A percentile compares a stretch with the other conserved stretches of the same genome.
Conservation (phyloP, 2,329 filamentous ascomycete species). For the Alternaria brassicae region DNA sequence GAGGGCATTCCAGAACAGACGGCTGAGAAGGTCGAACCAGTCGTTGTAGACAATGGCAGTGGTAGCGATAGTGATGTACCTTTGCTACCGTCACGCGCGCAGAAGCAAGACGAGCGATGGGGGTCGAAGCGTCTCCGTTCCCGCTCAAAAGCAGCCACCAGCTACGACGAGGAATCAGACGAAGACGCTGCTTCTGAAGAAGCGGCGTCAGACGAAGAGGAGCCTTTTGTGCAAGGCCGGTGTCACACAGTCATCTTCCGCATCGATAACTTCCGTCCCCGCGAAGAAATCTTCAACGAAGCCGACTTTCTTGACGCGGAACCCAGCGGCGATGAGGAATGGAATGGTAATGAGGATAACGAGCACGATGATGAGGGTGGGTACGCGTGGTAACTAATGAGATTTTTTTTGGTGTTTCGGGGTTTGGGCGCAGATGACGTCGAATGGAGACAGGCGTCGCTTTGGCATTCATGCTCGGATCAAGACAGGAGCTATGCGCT, state of each 20-base stretch:
- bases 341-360: constrained; percentile 64
- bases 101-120: constrained; percentile 38
- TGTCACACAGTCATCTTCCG: constrained; percentile 74
- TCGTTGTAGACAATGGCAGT: constrained; percentile 5
- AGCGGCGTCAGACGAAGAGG: constrained; percentile 22
- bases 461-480: background rate
- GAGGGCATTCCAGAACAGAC: constrained; percentile 24
- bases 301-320: constrained; percentile 74
- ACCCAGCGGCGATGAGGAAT: constrained; percentile 63
- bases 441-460: background rate
- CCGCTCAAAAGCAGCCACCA: constrained; percentile 32
- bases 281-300: constrained; percentile 72
- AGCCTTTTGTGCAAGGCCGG: constrained; percentile 66
- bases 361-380: constrained; percentile 52
- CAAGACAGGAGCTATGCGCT: constrained; percentile 19
- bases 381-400: constrained; percentile 36
- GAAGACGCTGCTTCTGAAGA: constrained; percentile 35
- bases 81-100: constrained; percentile 27
- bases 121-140: constrained; percentile 40
- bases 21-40: background rate
- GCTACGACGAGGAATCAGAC: constrained; percentile 42
- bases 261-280: constrained; percentile 78
- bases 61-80: constrained; percentile 40
- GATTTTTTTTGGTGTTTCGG: background rate
- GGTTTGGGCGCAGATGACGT: constrained; percentile 1